Evolutionary conservation across 768 basidiomycete species (phyloP), one percentile per base, ranked within the genome.

Genomic region (Termitomyces sp.): DNA sequence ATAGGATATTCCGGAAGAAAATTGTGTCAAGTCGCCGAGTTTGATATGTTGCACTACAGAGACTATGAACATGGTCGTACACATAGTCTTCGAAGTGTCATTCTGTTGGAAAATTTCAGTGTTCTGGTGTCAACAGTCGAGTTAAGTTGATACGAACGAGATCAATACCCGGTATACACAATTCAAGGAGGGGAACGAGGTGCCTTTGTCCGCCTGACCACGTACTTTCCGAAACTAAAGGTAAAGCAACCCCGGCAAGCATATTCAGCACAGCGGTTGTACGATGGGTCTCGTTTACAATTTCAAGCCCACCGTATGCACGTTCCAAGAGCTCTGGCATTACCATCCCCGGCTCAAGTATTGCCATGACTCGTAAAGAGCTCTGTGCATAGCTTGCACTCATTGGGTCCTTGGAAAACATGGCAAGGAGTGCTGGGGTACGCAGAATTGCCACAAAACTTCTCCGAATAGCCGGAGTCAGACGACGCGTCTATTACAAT

Each of bases 241-340:
- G 86, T 4, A 86, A 78, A 16, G 91, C 76, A 25, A 94, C 83
- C 2, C 84, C 86, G 18, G 89, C 82, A 27, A 98, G 79, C 67
- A 90, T 89, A 49, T 88, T 91, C 42, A 98, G 76, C 10, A 93
- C 91, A 1, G 95, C 91, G 2, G 93, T 94, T 4, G 95, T 97
- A 38, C 95, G 77, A 67, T 97, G 93, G 0, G 96, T 98, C 76
- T 98, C 95, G 59, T 95, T 94, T 16, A 98, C 82, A 11, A 88
- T 86, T 66, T 97, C 94, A n/a, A 98, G 74, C 0, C 94, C 94
- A 35, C 89, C 81, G 58, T 96, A 94, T 1, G 93, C 92, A 29
- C 94, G 83, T 63, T 97, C 95, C 22, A 98, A 77, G 12, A 98
- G 75, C 39, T 93, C 87, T 3, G 94, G 94, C 85, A 98, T 89